Evolutionary conservation across 2,329 filamentous ascomycete species (phyloP).

Genomic region (Diaporthe amygdali): DNA sequence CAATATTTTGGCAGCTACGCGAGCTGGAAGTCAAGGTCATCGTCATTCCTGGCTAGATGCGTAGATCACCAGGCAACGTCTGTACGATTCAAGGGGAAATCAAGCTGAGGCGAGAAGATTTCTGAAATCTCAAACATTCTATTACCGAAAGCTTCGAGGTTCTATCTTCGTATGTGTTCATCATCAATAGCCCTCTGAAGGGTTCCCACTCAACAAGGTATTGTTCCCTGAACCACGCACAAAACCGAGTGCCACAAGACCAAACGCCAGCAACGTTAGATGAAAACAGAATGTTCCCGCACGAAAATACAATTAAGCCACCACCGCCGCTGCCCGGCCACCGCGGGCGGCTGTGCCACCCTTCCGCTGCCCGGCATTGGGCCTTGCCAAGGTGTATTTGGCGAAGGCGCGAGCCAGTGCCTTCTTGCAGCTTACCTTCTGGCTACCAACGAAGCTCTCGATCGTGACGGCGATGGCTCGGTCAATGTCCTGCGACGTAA

Average conservation of each 20-base stretch:
- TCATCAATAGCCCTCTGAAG: conserved; percentile 4
- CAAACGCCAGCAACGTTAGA: conserved; percentile 20
- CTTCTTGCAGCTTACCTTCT: conserved; percentile 98
- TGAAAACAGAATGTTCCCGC: not conserved
- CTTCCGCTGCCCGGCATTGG: conserved; percentile 38
- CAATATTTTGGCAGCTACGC: too few relatives aligned
- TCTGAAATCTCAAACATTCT: not conserved
- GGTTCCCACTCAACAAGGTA: not conserved
- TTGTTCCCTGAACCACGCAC: conserved; percentile 1
- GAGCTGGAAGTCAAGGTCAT: not conserved
- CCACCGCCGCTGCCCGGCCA: conserved; percentile 24
- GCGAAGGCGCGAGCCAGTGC: conserved; percentile 92
- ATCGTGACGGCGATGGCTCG: conserved; percentile 96
- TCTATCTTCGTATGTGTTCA: conserved; percentile 15
- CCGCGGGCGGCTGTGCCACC: conserved; percentile 29
- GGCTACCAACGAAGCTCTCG: conserved; percentile 92
- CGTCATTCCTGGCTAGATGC: not conserved
- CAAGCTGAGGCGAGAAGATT: not conserved
- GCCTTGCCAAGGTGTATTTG: conserved; percentile 77
- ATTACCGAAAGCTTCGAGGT: conserved; percentile 12
- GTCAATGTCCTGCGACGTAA: conserved; percentile 87
- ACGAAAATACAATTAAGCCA: conserved; percentile 16
- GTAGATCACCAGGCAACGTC: not conserved
- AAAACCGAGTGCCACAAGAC: not conserved
- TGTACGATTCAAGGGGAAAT: too few relatives aligned